Conservation (phyloP, 805 yeast species). For the Candida koratica region DNA sequence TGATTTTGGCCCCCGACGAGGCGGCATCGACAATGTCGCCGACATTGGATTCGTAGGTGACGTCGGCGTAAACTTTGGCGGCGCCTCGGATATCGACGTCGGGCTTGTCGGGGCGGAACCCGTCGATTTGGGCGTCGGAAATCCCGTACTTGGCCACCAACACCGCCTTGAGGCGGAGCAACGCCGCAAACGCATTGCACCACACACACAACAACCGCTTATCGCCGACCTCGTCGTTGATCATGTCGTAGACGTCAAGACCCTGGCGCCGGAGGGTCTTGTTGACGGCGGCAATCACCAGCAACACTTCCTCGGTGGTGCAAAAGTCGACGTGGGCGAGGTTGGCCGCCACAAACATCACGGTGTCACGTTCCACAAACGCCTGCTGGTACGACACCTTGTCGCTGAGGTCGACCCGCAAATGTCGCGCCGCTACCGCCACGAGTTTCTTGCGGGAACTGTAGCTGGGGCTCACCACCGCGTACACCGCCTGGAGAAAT, state of each 20-base stretch:
- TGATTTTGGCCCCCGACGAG: conserved; percentile 10
- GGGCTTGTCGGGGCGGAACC: conserved; percentile 25
- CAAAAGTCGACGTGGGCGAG: conserved; percentile 36
- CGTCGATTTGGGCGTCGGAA: conserved; percentile 17
- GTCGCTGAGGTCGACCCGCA: conserved; percentile 10
- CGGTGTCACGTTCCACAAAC: conserved; percentile 18
- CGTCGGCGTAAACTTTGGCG: conserved; percentile 18
- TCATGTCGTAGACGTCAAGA: conserved; percentile 22
- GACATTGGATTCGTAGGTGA: conserved; percentile 10
- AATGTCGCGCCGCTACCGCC: conserved; percentile 20
- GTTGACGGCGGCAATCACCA: conserved; percentile 43
- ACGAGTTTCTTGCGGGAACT: conserved; percentile 42
- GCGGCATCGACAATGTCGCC: conserved; percentile 6
- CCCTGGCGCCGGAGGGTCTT: conserved; percentile 40
- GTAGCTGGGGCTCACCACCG: conserved; percentile 36
- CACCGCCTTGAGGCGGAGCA: conserved; percentile 5
- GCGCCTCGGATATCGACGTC: conserved; percentile 32
- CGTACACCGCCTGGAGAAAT: conserved; percentile 40
- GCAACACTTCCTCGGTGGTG: conserved; percentile 50
- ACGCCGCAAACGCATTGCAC: conserved; percentile 4
- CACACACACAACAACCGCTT: conserved; percentile 3
- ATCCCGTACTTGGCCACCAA: conserved; percentile 7
- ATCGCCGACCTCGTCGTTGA: conserved; percentile 1
- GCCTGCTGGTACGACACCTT: conserved; percentile 12
- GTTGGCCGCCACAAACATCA: conserved; percentile 31